Conservation (phyloP, 345 rosid genomes). For the Cardamine occulta region DNA sequence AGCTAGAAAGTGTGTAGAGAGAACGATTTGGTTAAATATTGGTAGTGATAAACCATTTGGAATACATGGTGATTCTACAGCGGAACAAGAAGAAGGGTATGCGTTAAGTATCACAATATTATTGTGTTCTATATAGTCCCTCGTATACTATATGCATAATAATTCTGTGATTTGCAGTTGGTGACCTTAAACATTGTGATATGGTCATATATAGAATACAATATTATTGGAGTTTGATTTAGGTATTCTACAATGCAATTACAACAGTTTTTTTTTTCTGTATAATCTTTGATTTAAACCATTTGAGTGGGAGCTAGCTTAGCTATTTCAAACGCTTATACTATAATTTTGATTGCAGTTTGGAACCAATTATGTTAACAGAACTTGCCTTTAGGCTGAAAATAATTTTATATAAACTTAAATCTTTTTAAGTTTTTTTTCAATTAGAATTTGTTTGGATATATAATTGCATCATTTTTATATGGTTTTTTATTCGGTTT, state of each 20-base stretch:
- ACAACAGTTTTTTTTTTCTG: neutral
- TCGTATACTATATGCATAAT: conserved; percentile 16
- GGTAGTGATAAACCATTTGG: conserved; percentile 12
- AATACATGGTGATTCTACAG: neutral
- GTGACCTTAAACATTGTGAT: conserved; percentile 9
- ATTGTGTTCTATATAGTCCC: neutral
- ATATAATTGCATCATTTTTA: neutral
- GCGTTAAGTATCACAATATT: neutral
- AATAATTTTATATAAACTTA: neutral
- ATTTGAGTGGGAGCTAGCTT: neutral
- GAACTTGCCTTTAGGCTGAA: neutral
- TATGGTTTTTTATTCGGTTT: conserved; percentile 2
- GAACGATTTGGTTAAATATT: neutral
- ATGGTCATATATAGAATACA: conserved; percentile 11
- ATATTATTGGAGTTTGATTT: conserved; percentile 7
- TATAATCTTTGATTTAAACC: neutral
- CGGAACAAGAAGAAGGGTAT: neutral
- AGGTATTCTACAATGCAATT: neutral
- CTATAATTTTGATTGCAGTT: neutral
- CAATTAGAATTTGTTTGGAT: neutral
- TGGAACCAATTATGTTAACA: neutral
- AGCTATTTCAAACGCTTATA: neutral
- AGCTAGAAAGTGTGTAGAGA: conserved; percentile 30
- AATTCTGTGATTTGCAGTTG: conserved; percentile 15
- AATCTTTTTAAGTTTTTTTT: neutral